Conservation (phyloP, 2,329 filamentous ascomycete species). For the Coniochaeta hoffmannii region DNA sequence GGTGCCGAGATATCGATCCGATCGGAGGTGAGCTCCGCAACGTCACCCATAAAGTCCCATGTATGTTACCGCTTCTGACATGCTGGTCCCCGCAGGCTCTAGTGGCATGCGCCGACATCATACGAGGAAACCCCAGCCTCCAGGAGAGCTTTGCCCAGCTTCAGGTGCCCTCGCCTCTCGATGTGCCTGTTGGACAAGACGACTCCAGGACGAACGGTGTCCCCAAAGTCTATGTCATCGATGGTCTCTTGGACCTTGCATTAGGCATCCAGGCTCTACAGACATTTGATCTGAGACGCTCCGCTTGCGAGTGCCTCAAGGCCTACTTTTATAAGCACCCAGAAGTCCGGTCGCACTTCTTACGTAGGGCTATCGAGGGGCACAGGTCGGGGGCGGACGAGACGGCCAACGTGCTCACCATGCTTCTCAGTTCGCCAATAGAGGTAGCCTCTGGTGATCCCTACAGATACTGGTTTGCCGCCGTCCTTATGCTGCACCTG, state of each 20-base stretch:
- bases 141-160: constrained; percentile 89
- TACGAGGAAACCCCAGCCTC: constrained; percentile 68
- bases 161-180: constrained; percentile 59
- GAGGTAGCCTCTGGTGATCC: constrained; percentile 63
- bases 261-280: constrained; percentile 59
- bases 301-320: constrained; percentile 84
- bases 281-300: constrained; percentile 72
- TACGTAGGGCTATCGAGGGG: constrained; percentile 82
- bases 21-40: constrained; percentile 54
- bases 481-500: constrained; percentile 78
- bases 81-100: constrained; percentile 51
- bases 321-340: constrained; percentile 82
- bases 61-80: constrained; percentile 6
- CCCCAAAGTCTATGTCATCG: constrained; percentile 77
- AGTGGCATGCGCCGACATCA: constrained; percentile 78
- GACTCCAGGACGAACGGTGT: constrained; percentile 38
- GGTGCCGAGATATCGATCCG: constrained; percentile 69
- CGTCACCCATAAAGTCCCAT: constrained; percentile 4
- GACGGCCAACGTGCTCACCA: constrained; percentile 80
- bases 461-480: constrained; percentile 85
- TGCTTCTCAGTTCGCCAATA: constrained; percentile 62
- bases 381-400: constrained; percentile 72
- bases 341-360: constrained; percentile 77
- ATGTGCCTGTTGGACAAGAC: constrained; percentile 28
- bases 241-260: constrained; percentile 78